Base-by-base conservation (phyloP, 306 rosid species). In the Datisca glomerata region DNA sequence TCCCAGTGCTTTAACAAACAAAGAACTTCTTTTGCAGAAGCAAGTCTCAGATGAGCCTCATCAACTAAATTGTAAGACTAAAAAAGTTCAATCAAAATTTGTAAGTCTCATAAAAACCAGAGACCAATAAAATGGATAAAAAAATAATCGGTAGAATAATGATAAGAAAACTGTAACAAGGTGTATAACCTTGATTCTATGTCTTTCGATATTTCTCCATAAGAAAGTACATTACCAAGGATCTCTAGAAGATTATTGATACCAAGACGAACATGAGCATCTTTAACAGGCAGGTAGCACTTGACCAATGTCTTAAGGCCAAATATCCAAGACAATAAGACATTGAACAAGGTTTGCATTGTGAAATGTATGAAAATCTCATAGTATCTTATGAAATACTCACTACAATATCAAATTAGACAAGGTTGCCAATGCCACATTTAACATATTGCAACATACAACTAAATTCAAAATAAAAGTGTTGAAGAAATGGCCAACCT, bases 11-110 rank as follows among this genome's bases (percentile, higher is more conserved):
- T 91, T 40, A 92, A 78, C 55, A 91, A 51, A 45, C 80, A 81
- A 51, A 85, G 83, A 62, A 91, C 69, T 0, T 92, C 98, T 72
- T 91, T 91, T 19, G 96, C 98, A 43, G 96, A 67, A 59, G 96
- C 98, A 59, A 91, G 86, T 64, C 66, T 79, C 70, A 91, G 43
- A 68, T 91, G 82, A 46, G 78, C 94, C 83, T 78, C 78, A 59
- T 91, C 98, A 68, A 78, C 84, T 66, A 78, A 70, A 71, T 96
- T 91, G 94, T 63, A 68, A 45, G 62, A 57, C 44, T 21, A 57
- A 31, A 67, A 40, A 53, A 50, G 55, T 43, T 53, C 52, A 23
- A 46, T 47, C 7, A 43, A 58, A 56, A n/a, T n/a, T 48, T 54
- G 57, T 44, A 67, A 47, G 61, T 49, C 59, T 29, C 48, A 24